A percentile compares a stretch with the other conserved stretches of the same genome.
Conservation (phyloP, 1,139 yeast genomes). For the Kazachstania sp. region DNA sequence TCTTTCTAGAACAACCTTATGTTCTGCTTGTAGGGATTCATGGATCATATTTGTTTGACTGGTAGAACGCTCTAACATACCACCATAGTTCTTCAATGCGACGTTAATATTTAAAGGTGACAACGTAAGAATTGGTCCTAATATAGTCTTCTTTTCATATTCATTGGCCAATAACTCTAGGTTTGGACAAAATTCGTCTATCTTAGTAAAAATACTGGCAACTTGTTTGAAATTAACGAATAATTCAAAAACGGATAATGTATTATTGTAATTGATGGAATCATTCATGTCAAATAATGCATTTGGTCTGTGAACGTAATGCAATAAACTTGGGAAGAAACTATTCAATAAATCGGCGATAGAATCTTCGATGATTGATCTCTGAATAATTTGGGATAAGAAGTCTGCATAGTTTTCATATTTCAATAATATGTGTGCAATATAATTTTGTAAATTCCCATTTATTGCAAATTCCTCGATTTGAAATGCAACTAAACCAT, state of each 20-base stretch:
- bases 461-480: constrained; percentile 33
- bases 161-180: constrained; percentile 37
- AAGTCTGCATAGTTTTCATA: constrained; percentile 43
- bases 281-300: constrained; percentile 35
- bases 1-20: constrained; percentile 46
- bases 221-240: constrained; percentile 55
- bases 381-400: constrained; percentile 47
- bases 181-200: constrained; percentile 43
- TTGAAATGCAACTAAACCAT: constrained; percentile 63
- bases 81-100: constrained; percentile 42
- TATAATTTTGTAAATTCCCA: constrained; percentile 21
- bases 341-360: constrained; percentile 51
- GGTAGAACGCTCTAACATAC: constrained; percentile 30
- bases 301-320: constrained; percentile 12
- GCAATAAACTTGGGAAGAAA: constrained; percentile 42
- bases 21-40: constrained; percentile 54
- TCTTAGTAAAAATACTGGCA: constrained; percentile 50
- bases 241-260: constrained; percentile 48
- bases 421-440: constrained; percentile 32
- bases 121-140: constrained; percentile 70
- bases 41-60: constrained; percentile 41
- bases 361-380: constrained; percentile 60
- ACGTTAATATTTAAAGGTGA: constrained; percentile 59
- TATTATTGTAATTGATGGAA: constrained; percentile 44
- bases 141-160: constrained; percentile 52